A percentile compares a stretch with the other conserved stretches of the same genome.
phyloP scores from a whole-genome alignment of 2,329 filamentous ascomycete species.

The Sarocladium oryzae region DNA sequence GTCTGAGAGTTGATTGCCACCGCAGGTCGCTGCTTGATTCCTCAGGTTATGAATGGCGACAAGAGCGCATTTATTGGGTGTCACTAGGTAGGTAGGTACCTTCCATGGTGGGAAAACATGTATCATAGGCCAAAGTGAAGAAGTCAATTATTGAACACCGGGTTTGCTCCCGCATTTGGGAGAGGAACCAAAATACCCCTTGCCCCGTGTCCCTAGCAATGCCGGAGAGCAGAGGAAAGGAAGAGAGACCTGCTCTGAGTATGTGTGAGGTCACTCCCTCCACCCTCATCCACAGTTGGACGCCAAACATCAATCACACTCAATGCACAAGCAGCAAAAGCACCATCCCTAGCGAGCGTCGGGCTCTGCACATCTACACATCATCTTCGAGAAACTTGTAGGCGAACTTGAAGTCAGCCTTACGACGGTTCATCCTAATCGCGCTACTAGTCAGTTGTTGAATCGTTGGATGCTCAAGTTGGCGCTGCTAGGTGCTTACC shows the following conservation, averaged over 20 bases:
- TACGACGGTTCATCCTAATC: slow-evolving; percentile 91
- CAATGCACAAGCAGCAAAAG: slow-evolving; percentile 5
- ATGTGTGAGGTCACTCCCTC: not conserved
- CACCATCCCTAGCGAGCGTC: not conserved
- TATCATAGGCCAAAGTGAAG: not conserved
- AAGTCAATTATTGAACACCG: slow-evolving; percentile 8
- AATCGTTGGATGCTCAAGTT: no score
- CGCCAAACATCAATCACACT: slow-evolving; percentile 5
- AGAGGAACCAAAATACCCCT: slow-evolving; percentile 4
- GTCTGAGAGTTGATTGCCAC: no score
- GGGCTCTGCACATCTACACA: slow-evolving; percentile 39
- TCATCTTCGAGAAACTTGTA: slow-evolving; percentile 98
- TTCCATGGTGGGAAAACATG: no score
- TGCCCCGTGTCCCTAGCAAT: not conserved
- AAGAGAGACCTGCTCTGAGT: not conserved
- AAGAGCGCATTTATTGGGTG: no score
- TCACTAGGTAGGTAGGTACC: no score
- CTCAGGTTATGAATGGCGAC: no score
- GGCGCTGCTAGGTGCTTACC: slow-evolving; percentile 50
- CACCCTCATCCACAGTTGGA: not conserved
- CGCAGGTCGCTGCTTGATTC: no score
- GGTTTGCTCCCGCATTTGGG: slow-evolving; percentile 1
- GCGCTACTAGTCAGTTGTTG: no score
- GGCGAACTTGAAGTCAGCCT: slow-evolving; percentile 96
- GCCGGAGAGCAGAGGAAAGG: not conserved